These are phyloP conservation scores for Botryotinia globosa DNA, from an alignment of 2,329 filamentous ascomycete genomes.

Conservation along the genomic window DNA sequence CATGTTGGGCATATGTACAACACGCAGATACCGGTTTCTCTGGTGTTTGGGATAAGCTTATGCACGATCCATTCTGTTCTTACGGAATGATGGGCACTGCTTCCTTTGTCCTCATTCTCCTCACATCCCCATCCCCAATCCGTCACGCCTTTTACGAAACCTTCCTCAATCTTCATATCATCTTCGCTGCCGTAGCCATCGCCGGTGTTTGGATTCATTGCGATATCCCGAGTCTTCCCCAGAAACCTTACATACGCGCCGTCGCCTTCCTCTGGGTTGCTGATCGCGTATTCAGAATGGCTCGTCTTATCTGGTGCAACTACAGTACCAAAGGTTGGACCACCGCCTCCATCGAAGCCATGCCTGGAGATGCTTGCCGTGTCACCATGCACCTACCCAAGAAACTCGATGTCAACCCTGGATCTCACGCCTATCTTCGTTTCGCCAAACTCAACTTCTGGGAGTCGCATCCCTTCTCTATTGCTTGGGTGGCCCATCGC, in stretches of 20 bases:
- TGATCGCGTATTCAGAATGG: constrained; percentile 65
- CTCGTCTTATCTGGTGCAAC: constrained; percentile 65
- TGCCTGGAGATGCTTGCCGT: constrained; percentile 67
- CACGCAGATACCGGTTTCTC: constrained; percentile 61
- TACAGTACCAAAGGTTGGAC: constrained; percentile 53
- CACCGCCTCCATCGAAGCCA: constrained; percentile 62
- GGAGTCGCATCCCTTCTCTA: constrained; percentile 76
- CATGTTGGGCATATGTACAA: constrained; percentile 72
- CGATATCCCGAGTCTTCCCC: constrained; percentile 59
- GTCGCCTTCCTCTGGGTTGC: constrained; percentile 73
- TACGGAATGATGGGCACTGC: constrained; percentile 60
- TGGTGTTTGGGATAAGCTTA: constrained; percentile 54
- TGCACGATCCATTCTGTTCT: constrained; percentile 60
- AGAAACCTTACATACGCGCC: constrained; percentile 71
- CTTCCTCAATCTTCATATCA: constrained; percentile 83
- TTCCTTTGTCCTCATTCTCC: constrained; percentile 62
- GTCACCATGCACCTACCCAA: constrained; percentile 69
- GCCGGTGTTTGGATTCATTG: constrained; percentile 78
- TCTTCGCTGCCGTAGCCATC: constrained; percentile 66
- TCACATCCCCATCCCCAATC: constrained; percentile 73
- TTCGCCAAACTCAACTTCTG: constrained; percentile 63
- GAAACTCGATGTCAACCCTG: constrained; percentile 63
- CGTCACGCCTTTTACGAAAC: constrained; percentile 97
- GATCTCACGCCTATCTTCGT: constrained; percentile 73
- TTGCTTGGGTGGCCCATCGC: constrained; percentile 67